Percentiles rank a stretch among this genome's conserved stretches.
Conservation (phyloP, 1,284 basidiomycete species). For the Melampsora americana region DNA sequence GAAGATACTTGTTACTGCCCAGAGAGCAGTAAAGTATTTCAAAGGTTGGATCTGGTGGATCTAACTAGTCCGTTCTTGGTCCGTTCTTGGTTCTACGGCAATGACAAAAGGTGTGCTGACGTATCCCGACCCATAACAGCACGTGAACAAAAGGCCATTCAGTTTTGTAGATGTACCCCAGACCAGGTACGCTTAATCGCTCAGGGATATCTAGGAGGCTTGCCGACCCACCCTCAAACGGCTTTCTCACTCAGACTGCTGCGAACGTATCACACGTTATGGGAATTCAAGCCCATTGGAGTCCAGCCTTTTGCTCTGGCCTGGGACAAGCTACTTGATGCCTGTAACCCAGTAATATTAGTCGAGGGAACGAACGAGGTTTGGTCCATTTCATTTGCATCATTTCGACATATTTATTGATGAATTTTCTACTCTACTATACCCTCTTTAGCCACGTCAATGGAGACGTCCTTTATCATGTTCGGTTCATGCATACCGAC, state of each 20-base stretch:
- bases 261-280: slow-evolving; percentile 6
- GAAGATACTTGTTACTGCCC: too few relatives aligned
- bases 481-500: background rate
- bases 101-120: too few relatives aligned
- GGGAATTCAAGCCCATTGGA: background rate
- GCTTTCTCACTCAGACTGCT: slow-evolving; percentile 8
- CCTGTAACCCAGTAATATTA: background rate
- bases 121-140: too few relatives aligned
- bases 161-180: slow-evolving; percentile 9
- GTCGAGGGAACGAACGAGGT: background rate
- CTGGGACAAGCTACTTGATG: background rate
- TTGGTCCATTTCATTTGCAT: background rate
- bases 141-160: background rate
- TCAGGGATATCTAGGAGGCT: slow-evolving; percentile 1
- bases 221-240: background rate
- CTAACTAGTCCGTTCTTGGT: too few relatives aligned
- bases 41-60: too few relatives aligned
- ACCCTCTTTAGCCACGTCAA: too few relatives aligned
- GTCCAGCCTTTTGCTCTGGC: background rate
- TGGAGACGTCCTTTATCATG: background rate
- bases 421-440: too few relatives aligned
- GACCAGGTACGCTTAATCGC: background rate
- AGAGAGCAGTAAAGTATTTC: too few relatives aligned
- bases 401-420: too few relatives aligned
- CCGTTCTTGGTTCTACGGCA: too few relatives aligned